Evolutionary conservation across 1,284 basidiomycete genomes (phyloP).

Genomic region (Malassezia globosa): DNA sequence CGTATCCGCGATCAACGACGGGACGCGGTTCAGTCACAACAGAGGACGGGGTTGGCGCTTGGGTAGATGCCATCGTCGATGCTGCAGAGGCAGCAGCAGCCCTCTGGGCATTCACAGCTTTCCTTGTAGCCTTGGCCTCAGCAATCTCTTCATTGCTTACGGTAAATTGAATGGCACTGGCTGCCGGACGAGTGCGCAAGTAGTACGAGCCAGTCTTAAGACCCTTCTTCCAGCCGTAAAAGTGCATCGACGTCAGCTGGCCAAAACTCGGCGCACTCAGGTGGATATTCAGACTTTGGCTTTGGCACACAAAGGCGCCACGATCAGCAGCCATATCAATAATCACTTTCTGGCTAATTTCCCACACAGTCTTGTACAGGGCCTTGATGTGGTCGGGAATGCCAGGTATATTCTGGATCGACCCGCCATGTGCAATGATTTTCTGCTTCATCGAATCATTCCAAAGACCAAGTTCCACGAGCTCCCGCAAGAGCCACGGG

Average conservation of each 20-base stretch:
- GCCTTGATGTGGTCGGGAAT: slow-evolving; percentile 54
- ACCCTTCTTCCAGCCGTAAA: slow-evolving; percentile 99
- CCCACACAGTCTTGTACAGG: slow-evolving; percentile 98
- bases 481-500: slow-evolving; percentile 92
- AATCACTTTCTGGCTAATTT: slow-evolving; percentile 96
- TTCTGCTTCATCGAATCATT: slow-evolving; percentile 98
- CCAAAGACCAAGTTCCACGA: slow-evolving; percentile 91
- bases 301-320: slow-evolving; percentile 94
- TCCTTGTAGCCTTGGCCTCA: slow-evolving; percentile 54
- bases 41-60: not conserved
- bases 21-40: not conserved
- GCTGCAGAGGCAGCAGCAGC: slow-evolving; percentile 3
- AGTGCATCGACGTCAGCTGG: slow-evolving; percentile 86
- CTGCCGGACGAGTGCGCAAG: slow-evolving; percentile 83
- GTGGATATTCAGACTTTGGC: slow-evolving; percentile 73
- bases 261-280: slow-evolving; percentile 79
- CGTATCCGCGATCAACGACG: slow-evolving; percentile 4
- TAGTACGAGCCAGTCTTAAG: slow-evolving; percentile 82
- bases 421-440: slow-evolving; percentile 91
- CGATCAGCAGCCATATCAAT: slow-evolving; percentile 96
- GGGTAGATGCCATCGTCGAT: not conserved
- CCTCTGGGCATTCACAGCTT: slow-evolving; percentile 1
- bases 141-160: slow-evolving; percentile 69
- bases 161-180: slow-evolving; percentile 95
- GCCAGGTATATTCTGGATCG: slow-evolving; percentile 58